Evolutionary conservation across 768 basidiomycete genomes (phyloP), one percentile per base, ranked within the genome.

Genomic region (Boletus sp.): DNA sequence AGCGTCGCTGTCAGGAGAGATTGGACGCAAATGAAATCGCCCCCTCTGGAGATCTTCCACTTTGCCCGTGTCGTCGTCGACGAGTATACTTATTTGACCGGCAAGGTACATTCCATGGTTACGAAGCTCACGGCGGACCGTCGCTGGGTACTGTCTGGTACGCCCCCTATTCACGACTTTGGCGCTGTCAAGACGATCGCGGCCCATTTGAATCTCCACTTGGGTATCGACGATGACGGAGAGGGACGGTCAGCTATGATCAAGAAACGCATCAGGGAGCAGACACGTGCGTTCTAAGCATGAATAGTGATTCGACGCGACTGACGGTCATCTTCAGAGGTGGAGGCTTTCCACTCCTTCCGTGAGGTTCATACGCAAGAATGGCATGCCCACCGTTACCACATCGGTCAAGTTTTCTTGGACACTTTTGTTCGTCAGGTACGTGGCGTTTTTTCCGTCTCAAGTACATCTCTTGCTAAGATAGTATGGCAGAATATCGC

Each of bases 81-180:
- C 73, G 94, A 98, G 68, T 98, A 95, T 71, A 95, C 94, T 1
- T 97, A 98, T 66, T 79, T 95, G 24, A 85, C 87, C 28, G 92
- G 90, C 52, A 86, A 89, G 64, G 79, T 86, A 7, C 88, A 90
- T 59, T 79, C 90, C 3, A 78, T 94, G 64, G 81, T 96, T 37
- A 92, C 90, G 3, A 82, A 81, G 47, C 73, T 95, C 20, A 83
- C 84, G 11, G 87, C 91, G 0, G 85, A 88, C 49, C 81, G 91
- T 44, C 89, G 87, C 54, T 98, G 95, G 95, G 92, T 98, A 7
- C 79, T 98, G n/a, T 98, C 95, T 3, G 95, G 95, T 12, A 98
- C 95, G 24, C 95, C 95, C 8, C 94, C 94, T 0, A 87, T 93
- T 52, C 87, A 90, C 55, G 91, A 95, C 70, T 97, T 98, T 68